phyloP scores from a whole-genome alignment of 306 rosid species.

The Lathyrus tuberosus region DNA sequence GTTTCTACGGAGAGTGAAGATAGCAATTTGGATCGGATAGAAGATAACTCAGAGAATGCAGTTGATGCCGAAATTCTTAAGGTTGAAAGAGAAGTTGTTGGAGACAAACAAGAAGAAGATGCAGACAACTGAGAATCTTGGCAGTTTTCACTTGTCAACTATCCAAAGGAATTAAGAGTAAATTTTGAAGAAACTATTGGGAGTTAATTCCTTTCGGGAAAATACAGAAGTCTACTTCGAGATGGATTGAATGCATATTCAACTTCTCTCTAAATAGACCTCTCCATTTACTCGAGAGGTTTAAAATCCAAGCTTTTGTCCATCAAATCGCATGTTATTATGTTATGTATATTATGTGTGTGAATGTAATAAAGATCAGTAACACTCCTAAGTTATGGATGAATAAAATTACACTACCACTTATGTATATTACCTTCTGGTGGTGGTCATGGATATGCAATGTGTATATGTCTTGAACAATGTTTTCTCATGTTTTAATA shows the following conservation, averaged over 20 bases:
- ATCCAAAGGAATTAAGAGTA: neutral
- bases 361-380: neutral
- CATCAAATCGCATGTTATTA: neutral
- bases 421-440: slow-evolving; percentile 1
- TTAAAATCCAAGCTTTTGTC: slow-evolving; percentile 12
- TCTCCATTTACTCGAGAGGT: neutral
- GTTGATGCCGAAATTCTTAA: slow-evolving; percentile 21
- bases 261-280: neutral
- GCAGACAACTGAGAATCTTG: slow-evolving; percentile 24
- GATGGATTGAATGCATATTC: neutral
- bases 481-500: neutral
- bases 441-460: neutral
- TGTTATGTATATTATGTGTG: neutral
- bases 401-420: slow-evolving; percentile 1
- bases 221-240: neutral
- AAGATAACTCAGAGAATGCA: slow-evolving; percentile 30
- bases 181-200: slow-evolving; percentile 21
- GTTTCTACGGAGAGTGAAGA: slow-evolving; percentile 25
- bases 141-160: slow-evolving; percentile 22
- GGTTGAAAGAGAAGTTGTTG: slow-evolving; percentile 29
- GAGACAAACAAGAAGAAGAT: slow-evolving; percentile 28
- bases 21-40: neutral
- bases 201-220: neutral
- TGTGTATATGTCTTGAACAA: neutral
- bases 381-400: slow-evolving; percentile 6